Base-by-base conservation (phyloP, 2,329 filamentous ascomycete species). In the Exophiala spinifera region DNA sequence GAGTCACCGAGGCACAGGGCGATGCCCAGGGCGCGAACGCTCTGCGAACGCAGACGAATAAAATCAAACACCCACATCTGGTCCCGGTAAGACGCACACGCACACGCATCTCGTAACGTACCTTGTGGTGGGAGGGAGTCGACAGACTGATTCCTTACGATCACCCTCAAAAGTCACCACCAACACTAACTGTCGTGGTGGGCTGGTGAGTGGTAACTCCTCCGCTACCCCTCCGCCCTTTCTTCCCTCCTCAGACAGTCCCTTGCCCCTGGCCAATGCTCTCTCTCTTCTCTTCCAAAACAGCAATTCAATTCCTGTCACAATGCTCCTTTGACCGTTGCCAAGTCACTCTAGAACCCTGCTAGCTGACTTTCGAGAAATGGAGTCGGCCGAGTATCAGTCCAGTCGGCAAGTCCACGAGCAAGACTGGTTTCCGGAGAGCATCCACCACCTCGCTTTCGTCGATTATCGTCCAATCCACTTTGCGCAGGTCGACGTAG, bases 321-420 rank as follows among this genome's bases (percentile, higher is more conserved):
- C 34, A 44, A 20, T 59, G 53, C 57, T 60, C 50, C 54, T 60
- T n/a, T 37, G 53, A 60, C 57, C 53, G 57, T 57, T 60, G 57
- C 57, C 57, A 60, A 60, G 57, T 40, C 39, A 37, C 57, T 53
- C 55, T 60, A 57, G 57, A 60, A 60, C 57, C 57, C 57, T 60
- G 54, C 55, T 60, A 60, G 57, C 39, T 40, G 48, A 8, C 31
- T 57, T 57, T 57, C 57, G 57, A 60, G 57, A 60, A 57, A 57
- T 50, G 57, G 53, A 55, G 54, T 54, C 54, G 53, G 2, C 25
- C 25, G 8, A 10, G 25, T 55, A 51, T 51, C 48, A 56, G 44
- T 53, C 40, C 25, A 36, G 17, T 20, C 33, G 45, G 17, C 39
- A 39, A 50, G 25, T 31, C 25, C 25, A 31, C 25, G 25, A 31